phyloP scores from a whole-genome alignment of 75 land plant species.

The Isoetes taiwanensis region DNA sequence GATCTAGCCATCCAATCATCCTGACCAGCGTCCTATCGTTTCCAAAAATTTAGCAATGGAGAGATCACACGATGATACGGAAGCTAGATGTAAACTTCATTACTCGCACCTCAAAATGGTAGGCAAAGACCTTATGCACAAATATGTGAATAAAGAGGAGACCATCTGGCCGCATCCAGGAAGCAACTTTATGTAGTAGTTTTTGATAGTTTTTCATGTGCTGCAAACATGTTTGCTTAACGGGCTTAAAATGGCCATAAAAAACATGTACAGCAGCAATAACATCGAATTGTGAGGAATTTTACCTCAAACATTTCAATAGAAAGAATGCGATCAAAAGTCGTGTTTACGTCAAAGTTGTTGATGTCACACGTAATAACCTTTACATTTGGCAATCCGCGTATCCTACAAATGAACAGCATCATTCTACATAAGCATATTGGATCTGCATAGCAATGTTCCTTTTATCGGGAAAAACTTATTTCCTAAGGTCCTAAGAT shows the following conservation, averaged over 20 bases:
- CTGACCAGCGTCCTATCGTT: constrained; percentile 41
- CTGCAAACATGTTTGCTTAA: constrained; percentile 43
- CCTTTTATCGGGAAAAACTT: no score
- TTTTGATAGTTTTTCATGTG: constrained; percentile 92
- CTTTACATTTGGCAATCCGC: constrained; percentile 45
- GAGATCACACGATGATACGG: neutral
- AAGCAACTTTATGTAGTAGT: constrained; percentile 71
- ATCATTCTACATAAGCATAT: neutral
- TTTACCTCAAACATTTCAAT: constrained; percentile 98
- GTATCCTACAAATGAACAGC: constrained; percentile 25
- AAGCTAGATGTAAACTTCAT: neutral
- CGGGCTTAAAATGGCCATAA: no score
- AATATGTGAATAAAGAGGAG: constrained; percentile 80
- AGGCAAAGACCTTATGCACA: constrained; percentile 65
- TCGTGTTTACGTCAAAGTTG: constrained; percentile 48
- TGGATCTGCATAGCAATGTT: no score
- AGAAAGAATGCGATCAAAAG: constrained; percentile 72
- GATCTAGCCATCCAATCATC: constrained; percentile 94
- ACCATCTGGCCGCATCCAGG: constrained; percentile 76
- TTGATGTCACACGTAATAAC: constrained; percentile 75
- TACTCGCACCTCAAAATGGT: constrained; percentile 79
- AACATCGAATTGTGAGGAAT: neutral
- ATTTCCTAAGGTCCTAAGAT: no score
- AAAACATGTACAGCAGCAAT: neutral
- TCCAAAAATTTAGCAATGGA: neutral